phyloP scores from a whole-genome alignment of 1,139 yeast species.

The Diutina ranongensis region DNA sequence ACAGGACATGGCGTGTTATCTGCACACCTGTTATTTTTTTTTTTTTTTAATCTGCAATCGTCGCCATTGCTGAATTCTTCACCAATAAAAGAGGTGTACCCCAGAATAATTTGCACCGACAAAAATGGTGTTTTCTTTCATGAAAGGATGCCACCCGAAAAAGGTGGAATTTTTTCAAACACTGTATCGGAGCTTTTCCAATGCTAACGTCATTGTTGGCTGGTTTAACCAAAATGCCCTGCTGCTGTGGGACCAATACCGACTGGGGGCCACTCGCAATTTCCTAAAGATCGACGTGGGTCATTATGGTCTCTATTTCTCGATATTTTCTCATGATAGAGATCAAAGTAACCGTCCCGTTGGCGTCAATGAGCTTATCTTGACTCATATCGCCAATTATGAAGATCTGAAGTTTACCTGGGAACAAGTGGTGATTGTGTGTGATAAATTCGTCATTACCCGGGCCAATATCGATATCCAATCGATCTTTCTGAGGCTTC shows the following conservation, averaged over 20 bases:
- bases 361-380: not conserved
- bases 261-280: conserved; percentile 14
- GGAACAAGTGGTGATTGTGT: not conserved
- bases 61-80: too few relatives aligned
- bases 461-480: conserved; percentile 20
- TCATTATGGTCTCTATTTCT: conserved; percentile 34
- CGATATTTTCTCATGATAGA: conserved; percentile 28
- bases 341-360: conserved; percentile 14
- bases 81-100: not conserved
- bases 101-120: not conserved
- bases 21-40: not conserved
- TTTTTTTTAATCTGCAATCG: too few relatives aligned
- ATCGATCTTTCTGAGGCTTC: conserved; percentile 12
- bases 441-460: conserved; percentile 18
- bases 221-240: conserved; percentile 23
- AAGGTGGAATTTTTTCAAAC: conserved; percentile 29
- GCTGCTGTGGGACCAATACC: conserved; percentile 12
- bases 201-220: conserved; percentile 9
- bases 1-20: too few relatives aligned
- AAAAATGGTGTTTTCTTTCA: conserved; percentile 5
- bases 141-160: conserved; percentile 8
- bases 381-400: conserved; percentile 1
- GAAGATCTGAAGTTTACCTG: conserved; percentile 6
- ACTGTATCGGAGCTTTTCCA: conserved; percentile 24
- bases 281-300: conserved; percentile 25